Conservation (phyloP, 164 flowering plant genomes). For the Macadamia tetraphylla region DNA sequence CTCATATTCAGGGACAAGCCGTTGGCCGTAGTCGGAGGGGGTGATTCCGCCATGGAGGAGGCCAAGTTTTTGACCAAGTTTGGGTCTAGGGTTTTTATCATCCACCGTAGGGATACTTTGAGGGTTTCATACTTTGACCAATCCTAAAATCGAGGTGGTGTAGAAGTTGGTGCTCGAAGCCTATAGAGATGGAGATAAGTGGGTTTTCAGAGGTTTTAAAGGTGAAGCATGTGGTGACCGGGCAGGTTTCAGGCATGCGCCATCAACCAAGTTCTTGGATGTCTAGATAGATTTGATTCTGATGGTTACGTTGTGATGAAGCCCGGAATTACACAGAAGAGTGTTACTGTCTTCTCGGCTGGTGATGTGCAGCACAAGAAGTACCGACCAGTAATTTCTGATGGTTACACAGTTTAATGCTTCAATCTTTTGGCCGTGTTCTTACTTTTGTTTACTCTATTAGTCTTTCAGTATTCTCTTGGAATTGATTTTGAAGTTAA, state of each 20-base stretch:
- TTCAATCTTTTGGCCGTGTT: no score
- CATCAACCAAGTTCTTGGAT: conserved; percentile 86
- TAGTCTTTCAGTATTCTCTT: not conserved
- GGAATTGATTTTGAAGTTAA: no score
- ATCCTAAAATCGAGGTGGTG: conserved; percentile 79
- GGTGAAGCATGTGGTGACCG: conserved; percentile 64
- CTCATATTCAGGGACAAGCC: conserved; percentile 79
- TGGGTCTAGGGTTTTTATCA: conserved; percentile 72
- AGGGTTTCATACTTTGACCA: conserved; percentile 68
- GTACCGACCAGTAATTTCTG: conserved; percentile 94
- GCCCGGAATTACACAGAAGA: conserved; percentile 80
- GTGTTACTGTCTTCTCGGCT: conserved; percentile 91
- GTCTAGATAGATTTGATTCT: conserved; percentile 71
- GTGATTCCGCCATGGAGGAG: conserved; percentile 98
- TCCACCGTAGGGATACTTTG: conserved; percentile 72
- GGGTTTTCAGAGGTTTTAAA: conserved; percentile 66
- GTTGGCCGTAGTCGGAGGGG: conserved; percentile 91
- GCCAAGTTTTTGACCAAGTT: conserved; percentile 83
- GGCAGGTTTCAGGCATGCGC: conserved; percentile 92
- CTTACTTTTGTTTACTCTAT: not conserved
- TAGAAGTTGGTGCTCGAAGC: conserved; percentile 89
- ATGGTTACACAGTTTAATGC: conserved; percentile 83
- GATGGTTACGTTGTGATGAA: conserved; percentile 81
- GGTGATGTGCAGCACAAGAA: conserved; percentile 99
- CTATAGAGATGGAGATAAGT: conserved; percentile 44